Conservation (phyloP, 2,329 filamentous ascomycete genomes). For the Parastagonospora avenae region DNA sequence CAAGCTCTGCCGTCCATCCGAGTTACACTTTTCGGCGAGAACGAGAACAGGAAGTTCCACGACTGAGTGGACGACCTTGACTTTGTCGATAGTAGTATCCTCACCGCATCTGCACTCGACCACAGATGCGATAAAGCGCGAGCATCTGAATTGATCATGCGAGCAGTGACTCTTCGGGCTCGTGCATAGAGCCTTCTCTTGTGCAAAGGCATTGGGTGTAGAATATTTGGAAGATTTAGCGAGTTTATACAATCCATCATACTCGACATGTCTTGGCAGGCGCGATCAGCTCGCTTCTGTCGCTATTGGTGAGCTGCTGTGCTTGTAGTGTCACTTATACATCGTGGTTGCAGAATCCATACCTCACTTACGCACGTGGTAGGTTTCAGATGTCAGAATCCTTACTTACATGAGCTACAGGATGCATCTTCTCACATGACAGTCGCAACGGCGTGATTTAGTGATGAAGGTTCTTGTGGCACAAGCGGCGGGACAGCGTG, state of each 20-base stretch:
- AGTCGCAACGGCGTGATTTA: too few species aligned
- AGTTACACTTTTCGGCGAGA: conserved; percentile 88
- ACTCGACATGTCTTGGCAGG: background rate
- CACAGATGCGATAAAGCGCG: background rate
- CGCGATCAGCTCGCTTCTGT: background rate
- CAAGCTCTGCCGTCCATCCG: conserved; percentile 84
- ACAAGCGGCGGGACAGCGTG: background rate
- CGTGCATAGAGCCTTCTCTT: conserved; percentile 6
- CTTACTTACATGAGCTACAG: too few species aligned
- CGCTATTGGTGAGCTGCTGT: background rate
- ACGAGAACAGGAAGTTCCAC: conserved; percentile 93
- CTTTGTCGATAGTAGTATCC: background rate
- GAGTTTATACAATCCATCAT: conserved; percentile 13
- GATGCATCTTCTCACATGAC: too few species aligned
- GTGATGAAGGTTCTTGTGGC: too few species aligned
- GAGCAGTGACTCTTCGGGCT: background rate
- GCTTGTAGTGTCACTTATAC: too few species aligned
- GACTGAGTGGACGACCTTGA: conserved; percentile 62
- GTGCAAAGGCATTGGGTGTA: conserved; percentile 10
- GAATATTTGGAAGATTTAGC: conserved; percentile 18
- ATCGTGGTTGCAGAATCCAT: too few species aligned
- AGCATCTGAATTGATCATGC: background rate
- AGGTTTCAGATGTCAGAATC: background rate
- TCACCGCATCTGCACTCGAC: too few species aligned
- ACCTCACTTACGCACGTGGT: too few species aligned